These are phyloP conservation scores for Ephemerocybe angulata DNA, from an alignment of 768 basidiomycete genomes.

Conservation along the genomic window DNA sequence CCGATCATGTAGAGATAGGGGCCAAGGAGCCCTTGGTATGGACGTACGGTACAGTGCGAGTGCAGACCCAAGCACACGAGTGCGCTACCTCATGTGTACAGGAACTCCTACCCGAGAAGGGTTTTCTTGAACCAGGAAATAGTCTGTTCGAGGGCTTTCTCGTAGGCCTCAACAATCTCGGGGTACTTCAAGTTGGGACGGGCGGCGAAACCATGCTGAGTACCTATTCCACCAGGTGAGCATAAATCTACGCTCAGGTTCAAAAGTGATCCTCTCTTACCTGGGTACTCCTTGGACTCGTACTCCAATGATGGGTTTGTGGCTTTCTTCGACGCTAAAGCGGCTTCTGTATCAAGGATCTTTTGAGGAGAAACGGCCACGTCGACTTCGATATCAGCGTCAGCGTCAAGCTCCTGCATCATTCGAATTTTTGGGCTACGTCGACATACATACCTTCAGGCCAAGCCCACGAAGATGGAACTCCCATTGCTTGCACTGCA, in stretches of 20 bases:
- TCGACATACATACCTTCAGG: constrained; percentile 35
- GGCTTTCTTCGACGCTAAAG: constrained; percentile 33
- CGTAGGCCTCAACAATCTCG: constrained; percentile 39
- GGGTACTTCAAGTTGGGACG: constrained; percentile 37
- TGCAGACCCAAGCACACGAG: too few relatives aligned
- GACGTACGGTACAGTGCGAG: too few relatives aligned
- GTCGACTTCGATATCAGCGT: too few relatives aligned
- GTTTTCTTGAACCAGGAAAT: constrained; percentile 44
- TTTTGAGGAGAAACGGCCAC: too few relatives aligned
- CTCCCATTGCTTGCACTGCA: constrained; percentile 34
- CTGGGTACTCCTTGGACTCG: constrained; percentile 43
- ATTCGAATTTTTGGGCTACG: too few relatives aligned
- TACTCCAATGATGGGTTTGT: constrained; percentile 38
- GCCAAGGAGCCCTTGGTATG: too few relatives aligned
- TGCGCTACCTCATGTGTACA: too few relatives aligned
- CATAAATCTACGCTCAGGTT: too few relatives aligned
- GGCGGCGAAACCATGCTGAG: constrained; percentile 44
- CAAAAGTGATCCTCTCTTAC: constrained; percentile 23
- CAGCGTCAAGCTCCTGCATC: too few relatives aligned
- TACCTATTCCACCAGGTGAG: constrained; percentile 24
- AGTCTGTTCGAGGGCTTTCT: constrained; percentile 39
- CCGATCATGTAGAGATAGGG: too few relatives aligned
- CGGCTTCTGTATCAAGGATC: constrained; percentile 35
- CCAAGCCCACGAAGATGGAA: constrained; percentile 37
- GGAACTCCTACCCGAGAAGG: too few relatives aligned